Percentiles rank a stretch among this genome's conserved stretches.
These are phyloP conservation scores for Venturia pyrina DNA, from an alignment of 2,329 filamentous ascomycete genomes.

Conservation along the genomic window DNA sequence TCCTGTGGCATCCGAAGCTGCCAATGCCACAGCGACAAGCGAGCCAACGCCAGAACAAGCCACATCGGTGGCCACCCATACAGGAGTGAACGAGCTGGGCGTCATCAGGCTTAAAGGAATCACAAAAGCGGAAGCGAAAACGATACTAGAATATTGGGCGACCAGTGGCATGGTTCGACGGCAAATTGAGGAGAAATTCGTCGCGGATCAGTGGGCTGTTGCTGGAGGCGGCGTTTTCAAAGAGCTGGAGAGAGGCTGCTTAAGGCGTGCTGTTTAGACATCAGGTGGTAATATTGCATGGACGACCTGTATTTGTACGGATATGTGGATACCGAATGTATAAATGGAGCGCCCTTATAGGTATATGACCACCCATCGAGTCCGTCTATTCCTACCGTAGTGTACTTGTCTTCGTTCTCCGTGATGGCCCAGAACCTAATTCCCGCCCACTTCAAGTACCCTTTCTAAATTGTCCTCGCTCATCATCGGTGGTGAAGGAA, in stretches of 20 bases:
- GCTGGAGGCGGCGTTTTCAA: slow-evolving; percentile 73
- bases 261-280: not conserved
- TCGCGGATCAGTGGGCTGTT: slow-evolving; percentile 76
- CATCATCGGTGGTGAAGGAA: too few relatives aligned
- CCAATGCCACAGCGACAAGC: not conserved
- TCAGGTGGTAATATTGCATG: too few relatives aligned
- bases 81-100: not conserved
- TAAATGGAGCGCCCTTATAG: not conserved
- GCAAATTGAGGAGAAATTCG: slow-evolving; percentile 57
- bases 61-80: slow-evolving; percentile 33
- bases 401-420: too few relatives aligned
- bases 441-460: too few relatives aligned
- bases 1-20: not conserved
- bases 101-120: slow-evolving; percentile 53
- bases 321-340: not conserved
- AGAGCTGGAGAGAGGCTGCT: slow-evolving; percentile 23
- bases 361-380: not conserved
- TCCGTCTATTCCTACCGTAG: too few relatives aligned
- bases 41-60: slow-evolving; percentile 37
- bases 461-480: too few relatives aligned
- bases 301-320: not conserved
- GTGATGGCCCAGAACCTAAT: too few relatives aligned
- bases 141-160: slow-evolving; percentile 89
- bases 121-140: slow-evolving; percentile 62
- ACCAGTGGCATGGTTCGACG: slow-evolving; percentile 69